These are phyloP conservation scores for Candida namnaoensis DNA, from an alignment of 805 yeast species.

Conservation along the genomic window DNA sequence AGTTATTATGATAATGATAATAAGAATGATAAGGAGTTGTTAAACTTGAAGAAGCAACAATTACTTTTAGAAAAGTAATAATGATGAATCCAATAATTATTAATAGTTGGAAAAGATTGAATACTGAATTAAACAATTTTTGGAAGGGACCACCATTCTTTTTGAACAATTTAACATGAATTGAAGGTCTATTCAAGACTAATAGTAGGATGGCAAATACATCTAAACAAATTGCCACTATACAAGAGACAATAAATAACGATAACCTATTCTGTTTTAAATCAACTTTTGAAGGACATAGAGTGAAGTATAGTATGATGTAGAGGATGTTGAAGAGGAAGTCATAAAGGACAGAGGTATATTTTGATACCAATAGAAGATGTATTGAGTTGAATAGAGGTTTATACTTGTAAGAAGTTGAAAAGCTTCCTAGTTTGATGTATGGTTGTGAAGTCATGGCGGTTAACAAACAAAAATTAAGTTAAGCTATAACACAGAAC, in stretches of 20 bases:
- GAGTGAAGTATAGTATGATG: not conserved
- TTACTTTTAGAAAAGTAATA: not conserved
- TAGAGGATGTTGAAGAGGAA: not conserved
- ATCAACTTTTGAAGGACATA: not conserved
- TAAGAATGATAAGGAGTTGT: not conserved
- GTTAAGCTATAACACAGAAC: too few species aligned
- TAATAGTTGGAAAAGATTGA: not conserved
- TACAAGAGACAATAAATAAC: not conserved
- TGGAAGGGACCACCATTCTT: not conserved
- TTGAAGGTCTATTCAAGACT: not conserved
- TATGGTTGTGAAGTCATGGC: too few species aligned
- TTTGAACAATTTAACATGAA: not conserved
- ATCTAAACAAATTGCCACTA: not conserved
- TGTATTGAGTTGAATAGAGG: too few species aligned
- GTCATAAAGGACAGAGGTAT: not conserved
- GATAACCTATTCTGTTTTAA: not conserved
- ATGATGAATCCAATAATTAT: not conserved
- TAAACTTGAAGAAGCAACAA: not conserved
- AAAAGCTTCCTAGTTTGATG: too few species aligned
- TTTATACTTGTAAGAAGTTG: too few species aligned
- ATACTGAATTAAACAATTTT: not conserved
- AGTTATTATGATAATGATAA: too few species aligned
- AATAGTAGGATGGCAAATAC: not conserved
- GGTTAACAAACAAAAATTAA: too few species aligned
- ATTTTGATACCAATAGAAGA: not conserved